Percentiles rank a stretch among this genome's conserved stretches.
These are phyloP conservation scores for Draba incana DNA, from an alignment of 345 rosid genomes.

Conservation along the genomic window DNA sequence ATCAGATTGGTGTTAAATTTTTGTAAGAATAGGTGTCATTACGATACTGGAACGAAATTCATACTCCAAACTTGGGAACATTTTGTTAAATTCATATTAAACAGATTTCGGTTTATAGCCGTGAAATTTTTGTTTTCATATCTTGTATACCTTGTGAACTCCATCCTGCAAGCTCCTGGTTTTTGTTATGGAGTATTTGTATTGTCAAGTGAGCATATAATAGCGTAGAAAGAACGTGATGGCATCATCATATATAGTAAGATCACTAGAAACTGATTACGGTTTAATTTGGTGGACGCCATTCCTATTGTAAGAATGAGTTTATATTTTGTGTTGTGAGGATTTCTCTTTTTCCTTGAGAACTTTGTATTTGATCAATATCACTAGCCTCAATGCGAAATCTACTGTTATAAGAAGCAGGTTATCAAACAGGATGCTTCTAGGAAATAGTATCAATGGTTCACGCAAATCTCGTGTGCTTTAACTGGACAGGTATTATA, in stretches of 20 bases:
- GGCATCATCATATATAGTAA: not conserved
- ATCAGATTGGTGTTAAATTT: constrained; percentile 32
- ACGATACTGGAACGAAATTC: constrained; percentile 21
- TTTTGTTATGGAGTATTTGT: constrained; percentile 10
- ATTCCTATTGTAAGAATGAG: not conserved
- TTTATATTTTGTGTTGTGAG: not conserved
- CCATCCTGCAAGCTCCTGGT: constrained; percentile 9
- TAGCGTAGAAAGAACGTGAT: not conserved
- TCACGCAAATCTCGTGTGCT: not conserved
- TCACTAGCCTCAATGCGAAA: constrained; percentile 7
- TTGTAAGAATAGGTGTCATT: constrained; percentile 33
- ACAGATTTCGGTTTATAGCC: constrained; percentile 6
- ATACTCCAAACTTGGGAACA: constrained; percentile 16
- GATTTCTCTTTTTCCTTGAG: not conserved
- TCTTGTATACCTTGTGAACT: constrained; percentile 9
- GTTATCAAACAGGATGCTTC: constrained; percentile 8
- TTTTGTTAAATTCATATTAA: constrained; percentile 3
- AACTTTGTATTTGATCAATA: constrained; percentile 1
- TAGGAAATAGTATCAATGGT: not conserved
- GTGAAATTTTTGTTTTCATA: constrained; percentile 7
- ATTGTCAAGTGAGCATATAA: constrained; percentile 1
- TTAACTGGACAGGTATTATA: constrained; percentile 18
- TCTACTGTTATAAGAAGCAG: constrained; percentile 13
- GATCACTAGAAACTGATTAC: constrained; percentile 4
- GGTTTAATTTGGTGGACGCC: not conserved